A percentile compares a stretch with the other conserved stretches of the same genome.
phyloP scores from a whole-genome alignment of 2,329 filamentous ascomycete species.

The Raffaelea deltoideospora region DNA sequence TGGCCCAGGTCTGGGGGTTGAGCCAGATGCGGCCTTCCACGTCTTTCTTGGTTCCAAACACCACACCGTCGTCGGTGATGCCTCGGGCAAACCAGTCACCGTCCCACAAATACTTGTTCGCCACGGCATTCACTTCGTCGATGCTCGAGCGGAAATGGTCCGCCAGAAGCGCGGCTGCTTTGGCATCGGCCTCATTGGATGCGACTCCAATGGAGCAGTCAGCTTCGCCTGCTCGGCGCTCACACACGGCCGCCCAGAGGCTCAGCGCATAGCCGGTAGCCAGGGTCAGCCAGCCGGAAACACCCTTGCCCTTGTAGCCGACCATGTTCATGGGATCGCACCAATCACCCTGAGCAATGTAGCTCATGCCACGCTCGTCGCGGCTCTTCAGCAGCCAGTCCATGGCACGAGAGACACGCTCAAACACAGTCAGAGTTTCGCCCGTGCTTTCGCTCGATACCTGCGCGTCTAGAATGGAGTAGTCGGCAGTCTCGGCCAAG shows the following conservation, averaged over 20 bases:
- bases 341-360: conserved; percentile 44
- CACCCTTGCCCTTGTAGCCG: conserved; percentile 40
- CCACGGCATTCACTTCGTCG: conserved; percentile 30
- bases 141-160: conserved; percentile 28
- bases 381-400: conserved; percentile 36
- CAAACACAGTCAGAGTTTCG: conserved; percentile 32
- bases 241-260: conserved; percentile 37
- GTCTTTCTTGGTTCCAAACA: conserved; percentile 35
- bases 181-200: background rate
- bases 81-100: conserved; percentile 41
- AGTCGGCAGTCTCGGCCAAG: conserved; percentile 38
- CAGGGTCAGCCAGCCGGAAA: conserved; percentile 42
- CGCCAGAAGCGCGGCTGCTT: conserved; percentile 15
- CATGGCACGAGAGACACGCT: conserved; percentile 40
- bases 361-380: conserved; percentile 37
- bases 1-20: conserved; percentile 40
- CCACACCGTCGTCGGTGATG: conserved; percentile 39
- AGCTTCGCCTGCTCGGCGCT: conserved; percentile 20
- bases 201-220: conserved; percentile 9
- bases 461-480: conserved; percentile 27
- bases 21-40: conserved; percentile 41
- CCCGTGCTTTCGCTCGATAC: conserved; percentile 29
- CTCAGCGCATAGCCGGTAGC: conserved; percentile 37
- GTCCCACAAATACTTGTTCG: conserved; percentile 38
- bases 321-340: conserved; percentile 50